Evolutionary conservation across 225 moss, liverwort and hornwort species (phyloP).

Genomic region (Straminergon stramineum): DNA sequence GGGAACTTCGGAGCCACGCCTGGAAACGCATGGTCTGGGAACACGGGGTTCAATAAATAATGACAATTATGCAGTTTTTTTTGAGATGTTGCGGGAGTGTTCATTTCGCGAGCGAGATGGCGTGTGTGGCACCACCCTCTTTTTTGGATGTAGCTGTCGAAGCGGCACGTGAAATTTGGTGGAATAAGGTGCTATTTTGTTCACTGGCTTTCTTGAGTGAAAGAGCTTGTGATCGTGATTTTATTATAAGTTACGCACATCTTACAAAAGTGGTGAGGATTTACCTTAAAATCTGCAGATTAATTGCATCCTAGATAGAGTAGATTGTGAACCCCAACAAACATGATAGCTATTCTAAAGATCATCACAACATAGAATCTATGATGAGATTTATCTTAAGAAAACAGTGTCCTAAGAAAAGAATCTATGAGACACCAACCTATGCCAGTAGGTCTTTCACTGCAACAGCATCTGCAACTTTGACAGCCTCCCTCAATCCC

Average conservation of each 20-base stretch:
- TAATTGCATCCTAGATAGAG: not conserved
- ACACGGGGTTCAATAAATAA: too few relatives aligned
- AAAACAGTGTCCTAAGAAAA: not conserved
- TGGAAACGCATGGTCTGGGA: too few relatives aligned
- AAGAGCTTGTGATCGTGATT: not conserved
- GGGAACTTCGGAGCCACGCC: too few relatives aligned
- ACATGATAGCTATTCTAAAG: not conserved
- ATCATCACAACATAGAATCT: too few relatives aligned
- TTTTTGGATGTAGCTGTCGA: slow-evolving; percentile 61
- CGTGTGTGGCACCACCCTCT: slow-evolving; percentile 45
- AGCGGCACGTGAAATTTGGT: slow-evolving; percentile 56
- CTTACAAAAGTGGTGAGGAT: not conserved
- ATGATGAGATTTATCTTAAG: too few relatives aligned
- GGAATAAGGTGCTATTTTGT: slow-evolving; percentile 47
- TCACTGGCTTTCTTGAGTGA: not conserved
- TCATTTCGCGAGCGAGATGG: slow-evolving; percentile 56
- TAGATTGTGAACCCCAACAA: not conserved
- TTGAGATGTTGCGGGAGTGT: slow-evolving; percentile 66
- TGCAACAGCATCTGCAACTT: slow-evolving; percentile 74
- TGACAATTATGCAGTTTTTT: slow-evolving; percentile 31
- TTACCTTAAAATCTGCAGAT: not conserved
- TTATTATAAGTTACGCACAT: not conserved
- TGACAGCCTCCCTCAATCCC: slow-evolving; percentile 94
- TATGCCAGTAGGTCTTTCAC: slow-evolving; percentile 68
- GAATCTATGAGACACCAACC: slow-evolving; percentile 26